A percentile compares a stretch with the other conserved stretches of the same genome.
These are phyloP conservation scores for Hypoxylon sp. DNA, from an alignment of 2,329 filamentous ascomycete genomes.

Conservation along the genomic window DNA sequence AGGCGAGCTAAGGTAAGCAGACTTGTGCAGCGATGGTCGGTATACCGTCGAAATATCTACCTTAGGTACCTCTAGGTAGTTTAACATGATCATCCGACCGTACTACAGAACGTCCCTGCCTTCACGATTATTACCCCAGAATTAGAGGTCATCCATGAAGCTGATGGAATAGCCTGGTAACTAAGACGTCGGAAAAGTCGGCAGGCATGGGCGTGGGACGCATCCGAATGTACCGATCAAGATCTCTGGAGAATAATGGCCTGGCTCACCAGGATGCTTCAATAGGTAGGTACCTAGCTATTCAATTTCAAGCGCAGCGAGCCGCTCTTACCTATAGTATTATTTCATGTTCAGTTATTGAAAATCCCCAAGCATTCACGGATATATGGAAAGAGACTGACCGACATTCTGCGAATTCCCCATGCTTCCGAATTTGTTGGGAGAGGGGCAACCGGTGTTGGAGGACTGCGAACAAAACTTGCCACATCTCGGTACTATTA, in stretches of 20 bases:
- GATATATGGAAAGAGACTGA: conserved; percentile 1
- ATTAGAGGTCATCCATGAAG: not conserved
- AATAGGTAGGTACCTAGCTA: too few relatives aligned
- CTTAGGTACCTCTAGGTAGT: too few relatives aligned
- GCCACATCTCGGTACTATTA: not conserved
- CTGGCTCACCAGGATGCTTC: too few relatives aligned
- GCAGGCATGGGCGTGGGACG: not conserved
- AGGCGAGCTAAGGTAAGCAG: not conserved
- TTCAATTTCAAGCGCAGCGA: not conserved
- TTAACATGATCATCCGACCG: not conserved
- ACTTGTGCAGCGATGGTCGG: not conserved
- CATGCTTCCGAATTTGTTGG: conserved; percentile 35
- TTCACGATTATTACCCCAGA: too few relatives aligned
- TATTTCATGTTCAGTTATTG: not conserved
- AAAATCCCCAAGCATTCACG: not conserved
- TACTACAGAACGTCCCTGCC: not conserved
- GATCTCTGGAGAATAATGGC: too few relatives aligned
- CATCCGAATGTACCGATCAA: not conserved
- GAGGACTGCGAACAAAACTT: conserved; percentile 8
- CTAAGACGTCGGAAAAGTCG: conserved; percentile 4
- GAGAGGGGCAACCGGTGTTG: conserved; percentile 29
- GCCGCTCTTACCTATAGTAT: not conserved
- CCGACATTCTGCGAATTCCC: not conserved
- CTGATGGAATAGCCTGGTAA: not conserved
- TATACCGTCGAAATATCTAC: not conserved